Conservation (phyloP, 163 green algal genomes). For the Picocystis sp. region DNA sequence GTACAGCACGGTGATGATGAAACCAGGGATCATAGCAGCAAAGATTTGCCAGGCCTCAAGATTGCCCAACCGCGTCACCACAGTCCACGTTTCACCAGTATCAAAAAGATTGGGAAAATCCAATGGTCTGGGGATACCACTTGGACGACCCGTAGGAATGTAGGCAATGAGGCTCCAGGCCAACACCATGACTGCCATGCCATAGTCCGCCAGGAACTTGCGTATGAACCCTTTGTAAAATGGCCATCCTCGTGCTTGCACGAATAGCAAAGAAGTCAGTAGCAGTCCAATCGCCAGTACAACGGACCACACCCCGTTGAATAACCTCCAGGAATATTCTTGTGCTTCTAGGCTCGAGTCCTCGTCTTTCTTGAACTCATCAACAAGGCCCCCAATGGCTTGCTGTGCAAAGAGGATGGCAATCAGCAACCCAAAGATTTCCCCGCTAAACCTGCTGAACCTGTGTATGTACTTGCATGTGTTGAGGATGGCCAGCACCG, state of each 20-base stretch:
- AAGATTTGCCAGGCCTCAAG: conserved; percentile 40
- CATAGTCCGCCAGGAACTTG: conserved; percentile 49
- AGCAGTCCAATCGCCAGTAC: conserved; percentile 42
- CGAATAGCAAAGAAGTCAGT: conserved; percentile 21
- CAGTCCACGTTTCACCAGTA: conserved; percentile 23
- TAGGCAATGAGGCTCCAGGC: conserved; percentile 26
- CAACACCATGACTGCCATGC: conserved; percentile 26
- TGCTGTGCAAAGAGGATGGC: conserved; percentile 71
- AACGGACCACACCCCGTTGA: conserved; percentile 63
- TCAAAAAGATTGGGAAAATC: conserved; percentile 54
- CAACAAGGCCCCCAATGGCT: conserved; percentile 36
- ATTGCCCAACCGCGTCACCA: conserved; percentile 31
- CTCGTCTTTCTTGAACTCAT: conserved; percentile 14
- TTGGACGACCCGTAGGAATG: conserved; percentile 12
- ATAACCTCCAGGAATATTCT: conserved; percentile 22
- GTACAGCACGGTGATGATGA: conserved; percentile 62
- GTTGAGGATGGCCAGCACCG: conserved; percentile 28
- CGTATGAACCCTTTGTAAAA: conserved; percentile 23
- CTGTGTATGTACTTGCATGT: conserved; percentile 37
- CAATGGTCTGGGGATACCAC: conserved; percentile 35
- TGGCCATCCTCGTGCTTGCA: conserved; percentile 41
- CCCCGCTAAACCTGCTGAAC: conserved; percentile 65
- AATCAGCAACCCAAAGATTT: conserved; percentile 74
- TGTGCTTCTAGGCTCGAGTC: conserved; percentile 9
- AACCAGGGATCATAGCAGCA: conserved; percentile 50